These are phyloP conservation scores for Xerophyta viscosa DNA, from an alignment of 106 monocot genomes.

Conservation along the genomic window DNA sequence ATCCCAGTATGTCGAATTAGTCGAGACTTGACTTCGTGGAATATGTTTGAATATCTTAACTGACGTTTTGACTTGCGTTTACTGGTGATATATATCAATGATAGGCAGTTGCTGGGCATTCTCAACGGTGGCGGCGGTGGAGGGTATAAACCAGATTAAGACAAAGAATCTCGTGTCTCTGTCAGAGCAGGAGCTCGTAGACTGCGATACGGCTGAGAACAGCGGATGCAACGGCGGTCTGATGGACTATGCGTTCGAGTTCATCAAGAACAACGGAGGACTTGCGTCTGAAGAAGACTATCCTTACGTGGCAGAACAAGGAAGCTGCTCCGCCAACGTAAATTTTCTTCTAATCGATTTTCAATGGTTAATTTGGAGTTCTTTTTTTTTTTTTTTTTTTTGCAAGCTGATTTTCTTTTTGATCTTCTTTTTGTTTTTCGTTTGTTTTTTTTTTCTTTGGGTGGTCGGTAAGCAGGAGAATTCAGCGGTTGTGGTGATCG, in stretches of 20 bases:
- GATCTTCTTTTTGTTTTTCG: too few relatives aligned
- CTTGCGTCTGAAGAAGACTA: constrained; percentile 29
- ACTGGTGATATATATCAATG: constrained; percentile 4
- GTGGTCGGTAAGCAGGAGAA: too few relatives aligned
- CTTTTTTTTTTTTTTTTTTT: too few relatives aligned
- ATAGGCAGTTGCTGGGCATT: constrained; percentile 67
- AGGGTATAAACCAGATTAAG: constrained; percentile 45
- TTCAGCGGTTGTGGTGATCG: constrained; percentile 13
- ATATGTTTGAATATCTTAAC: too few relatives aligned
- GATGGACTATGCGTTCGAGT: constrained; percentile 43
- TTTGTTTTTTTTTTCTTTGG: too few relatives aligned
- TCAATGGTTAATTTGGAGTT: too few relatives aligned
- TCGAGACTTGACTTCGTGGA: too few relatives aligned
- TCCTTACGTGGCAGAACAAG: constrained; percentile 22
- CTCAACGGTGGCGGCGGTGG: constrained; percentile 33
- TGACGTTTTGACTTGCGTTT: too few relatives aligned
- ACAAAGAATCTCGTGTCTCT: constrained; percentile 35
- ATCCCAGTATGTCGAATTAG: too few relatives aligned
- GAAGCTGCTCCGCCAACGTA: constrained; percentile 23
- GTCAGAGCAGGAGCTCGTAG: constrained; percentile 52
- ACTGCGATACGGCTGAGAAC: constrained; percentile 22
- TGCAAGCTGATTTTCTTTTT: too few relatives aligned
- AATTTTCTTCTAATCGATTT: background rate
- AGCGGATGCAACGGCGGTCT: constrained; percentile 39
- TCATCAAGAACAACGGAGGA: constrained; percentile 34